Evolutionary conservation across 805 yeast genomes (phyloP), one percentile per base, ranked within the genome.

Genomic region (Hanseniaspora lindneri): DNA sequence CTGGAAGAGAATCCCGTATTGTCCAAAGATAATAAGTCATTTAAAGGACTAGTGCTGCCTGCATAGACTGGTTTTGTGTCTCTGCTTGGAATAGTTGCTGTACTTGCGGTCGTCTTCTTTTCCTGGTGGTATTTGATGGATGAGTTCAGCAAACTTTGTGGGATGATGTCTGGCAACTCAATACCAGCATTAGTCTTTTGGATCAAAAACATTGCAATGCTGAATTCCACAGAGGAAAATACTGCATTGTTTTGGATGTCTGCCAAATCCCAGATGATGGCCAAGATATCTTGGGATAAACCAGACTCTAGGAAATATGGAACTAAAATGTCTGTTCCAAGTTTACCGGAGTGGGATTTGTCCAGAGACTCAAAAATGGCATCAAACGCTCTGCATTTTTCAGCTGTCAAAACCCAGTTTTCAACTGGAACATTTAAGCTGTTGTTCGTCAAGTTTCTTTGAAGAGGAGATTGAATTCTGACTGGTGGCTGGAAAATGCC

Each of bases 231-330:
- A 57, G 74, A 77, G 42, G 84, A 73, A 59, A 92, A 86, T 36
- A 73, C 73, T 23, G 96, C 96, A 39, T 83, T 77, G 63, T 86
- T 86, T 55, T 84, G 82, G 53, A 86, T 73, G 62, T 92, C 96
- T 9, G 97, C 77, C 55, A 92, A 71, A 65, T 92, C 98, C 99
- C 99, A 92, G 37, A 89, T 79, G 21, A 77, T 67, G 1, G 97
- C 98, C 53, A 92, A 72, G 19, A 77, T 79, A 44, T 84, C 88
- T 58, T 88, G 95, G 44, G 79, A 74, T 52, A 92, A 74, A 53
- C 84, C 83, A 2, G 97, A 89, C 9, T 92, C 82, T 72, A 85
- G 79, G 56, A 92, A 75, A 61, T 88, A 86, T 7, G 82, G 80
- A 6, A 95, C 98, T 39, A 92, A 86, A 54, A 85, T 85, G 51